phyloP scores from a whole-genome alignment of 2,329 filamentous ascomycete genomes.

The Xylaria arbuscula region DNA sequence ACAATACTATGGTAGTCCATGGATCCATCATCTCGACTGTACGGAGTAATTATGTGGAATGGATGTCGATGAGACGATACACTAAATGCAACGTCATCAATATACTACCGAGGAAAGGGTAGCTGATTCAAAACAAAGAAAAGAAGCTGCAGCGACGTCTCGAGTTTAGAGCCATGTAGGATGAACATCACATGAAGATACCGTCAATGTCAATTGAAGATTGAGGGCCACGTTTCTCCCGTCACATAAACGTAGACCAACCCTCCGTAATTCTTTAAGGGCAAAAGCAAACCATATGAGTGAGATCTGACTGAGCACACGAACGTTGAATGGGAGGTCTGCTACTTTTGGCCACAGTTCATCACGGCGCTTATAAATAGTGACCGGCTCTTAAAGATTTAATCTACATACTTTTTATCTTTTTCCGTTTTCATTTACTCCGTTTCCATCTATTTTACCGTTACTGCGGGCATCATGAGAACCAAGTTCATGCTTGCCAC shows the following conservation, averaged over 20 bases:
- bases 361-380: background rate
- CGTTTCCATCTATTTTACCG: constrained; percentile 10
- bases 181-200: background rate
- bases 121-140: background rate
- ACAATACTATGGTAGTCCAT: background rate
- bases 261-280: background rate
- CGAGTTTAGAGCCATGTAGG: background rate
- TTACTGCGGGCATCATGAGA: background rate
- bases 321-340: background rate
- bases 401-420: constrained; percentile 7
- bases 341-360: background rate
- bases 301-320: background rate
- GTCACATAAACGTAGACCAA: background rate
- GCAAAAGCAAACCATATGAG: background rate
- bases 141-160: background rate
- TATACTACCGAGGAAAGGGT: background rate
- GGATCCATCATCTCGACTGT: background rate
- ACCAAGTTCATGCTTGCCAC: constrained; percentile 17
- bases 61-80: background rate
- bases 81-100: background rate
- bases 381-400: background rate
- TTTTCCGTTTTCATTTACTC: background rate
- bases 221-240: background rate
- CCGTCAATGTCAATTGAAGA: background rate
- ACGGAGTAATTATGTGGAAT: background rate